Base-by-base conservation (phyloP, 2,329 filamentous ascomycete species). In the Trichoderma hamatum region DNA sequence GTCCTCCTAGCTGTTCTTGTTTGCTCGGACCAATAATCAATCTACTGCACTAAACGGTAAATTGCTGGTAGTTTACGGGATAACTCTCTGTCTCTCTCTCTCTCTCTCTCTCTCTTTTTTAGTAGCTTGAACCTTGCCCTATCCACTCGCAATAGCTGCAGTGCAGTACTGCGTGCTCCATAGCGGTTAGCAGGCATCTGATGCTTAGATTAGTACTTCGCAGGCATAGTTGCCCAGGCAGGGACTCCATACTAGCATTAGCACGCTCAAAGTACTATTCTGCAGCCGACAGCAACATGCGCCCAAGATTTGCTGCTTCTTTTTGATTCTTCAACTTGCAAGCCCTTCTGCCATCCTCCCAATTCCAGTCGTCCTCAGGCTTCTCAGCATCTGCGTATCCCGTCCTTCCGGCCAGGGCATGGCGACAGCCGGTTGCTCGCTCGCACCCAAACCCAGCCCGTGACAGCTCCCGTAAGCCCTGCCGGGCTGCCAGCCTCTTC, bases 101-200 rank as follows among this genome's bases (percentile, higher is more conserved):
- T 3, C 30, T 30, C 5, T 30, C 30, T 7, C 30, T 30, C 30
- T 30, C 2, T 30, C 4, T 56, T 56, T 19, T 34, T 26, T 11
- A 66, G 63, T 66, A 66, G 63, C 63, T 66, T 58, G 52, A 58
- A 66, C 63, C 63, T 66, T 58, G 63, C 49, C 63, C 49, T 56
- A 65, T 65, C 62, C 62, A 65, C 62, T 24, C 43, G 19, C 62
- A 55, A 36, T 43, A 59, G 56, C 56, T 43, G 39, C 39, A n/a
- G 39, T 43, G 39, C 39, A n/a, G 39, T 43, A 19, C 39, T 43
- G 39, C 39, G 39, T 43, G 39, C 39, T 43, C 39, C 39, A 43
- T 43, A 43, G 39, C 39, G 39, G 39, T 7, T 43, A 26, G 56
- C 34, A 43, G 34, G n/a, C 9, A 24, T 24, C 24, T 11, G 9